phyloP scores from a whole-genome alignment of 495 filamentous ascomycete genomes.

The Penicilliopsis zonata region DNA sequence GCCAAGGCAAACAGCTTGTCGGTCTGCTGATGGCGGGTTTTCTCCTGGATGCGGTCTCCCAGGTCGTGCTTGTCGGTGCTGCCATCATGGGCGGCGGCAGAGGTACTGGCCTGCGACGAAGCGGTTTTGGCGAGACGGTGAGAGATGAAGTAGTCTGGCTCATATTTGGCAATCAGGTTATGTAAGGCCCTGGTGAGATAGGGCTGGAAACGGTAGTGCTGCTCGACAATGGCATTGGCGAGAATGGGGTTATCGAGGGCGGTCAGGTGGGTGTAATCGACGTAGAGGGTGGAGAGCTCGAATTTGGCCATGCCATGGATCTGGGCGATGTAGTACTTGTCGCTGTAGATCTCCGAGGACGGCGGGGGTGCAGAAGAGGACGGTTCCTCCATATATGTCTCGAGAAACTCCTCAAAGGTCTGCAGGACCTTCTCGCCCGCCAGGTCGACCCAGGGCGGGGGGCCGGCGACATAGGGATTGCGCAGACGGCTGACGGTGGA shows the following conservation, averaged over 20 bases:
- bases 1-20: constrained; percentile 92
- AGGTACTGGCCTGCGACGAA: constrained; percentile 49
- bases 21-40: constrained; percentile 87
- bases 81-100: constrained; percentile 51
- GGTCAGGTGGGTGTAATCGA: constrained; percentile 84
- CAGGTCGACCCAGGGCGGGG: constrained; percentile 77
- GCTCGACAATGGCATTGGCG: constrained; percentile 69
- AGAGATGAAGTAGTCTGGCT: constrained; percentile 84
- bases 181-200: constrained; percentile 85
- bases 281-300: constrained; percentile 88
- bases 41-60: constrained; percentile 26
- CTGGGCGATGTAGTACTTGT: constrained; percentile 94
- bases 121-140: constrained; percentile 65
- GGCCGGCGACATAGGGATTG: constrained; percentile 47
- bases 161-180: constrained; percentile 86
- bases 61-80: constrained; percentile 43
- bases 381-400: constrained; percentile 72
- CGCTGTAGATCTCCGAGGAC: constrained; percentile 62
- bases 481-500: constrained; percentile 45
- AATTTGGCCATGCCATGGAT: constrained; percentile 81
- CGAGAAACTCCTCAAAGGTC: constrained; percentile 79
- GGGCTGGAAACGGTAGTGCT: constrained; percentile 92
- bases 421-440: constrained; percentile 77
- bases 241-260: constrained; percentile 58
- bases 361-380: constrained; percentile 58